Evolutionary conservation across 2,329 filamentous ascomycete species (phyloP), one percentile per base, ranked within the genome.

Genomic region (Periconia sp.): DNA sequence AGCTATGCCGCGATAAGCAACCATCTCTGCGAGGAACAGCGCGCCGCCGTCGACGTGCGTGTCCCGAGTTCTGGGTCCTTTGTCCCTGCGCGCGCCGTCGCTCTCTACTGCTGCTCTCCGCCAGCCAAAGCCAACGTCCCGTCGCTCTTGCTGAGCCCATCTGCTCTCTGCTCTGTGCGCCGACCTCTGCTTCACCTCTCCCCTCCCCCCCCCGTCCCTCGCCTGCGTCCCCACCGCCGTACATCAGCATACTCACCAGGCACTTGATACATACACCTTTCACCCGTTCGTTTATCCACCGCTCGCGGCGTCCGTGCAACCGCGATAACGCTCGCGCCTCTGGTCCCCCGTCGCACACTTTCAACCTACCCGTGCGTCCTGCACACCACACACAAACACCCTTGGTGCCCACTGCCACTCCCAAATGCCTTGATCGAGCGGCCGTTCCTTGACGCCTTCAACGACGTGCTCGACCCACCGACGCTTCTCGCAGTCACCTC

Each of bases 401-500:
- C 53, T 63, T 61, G 56, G 51, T 57, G 42, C 56, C 46, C 57
- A 50, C 56, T 52, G 59, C 54, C 62, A 65, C 59, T 64, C 59
- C 55, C 63, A 50, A 62, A 68, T 68, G 65, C 52, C 59, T 60
- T 66, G 55, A 62, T 54, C 40, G 52, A 57, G 50, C 49, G 43
- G 46, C 45, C 57, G 33, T 56, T n/a, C 30, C 44, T 54, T 52
- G 43, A 61, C 59, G 48, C 53, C 52, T 38, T 51, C 51, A n/a
- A 52, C 56, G 40, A 56, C 54, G 52, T 49, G 48, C 59, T 28
- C 30, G 16, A 46, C 48, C 56, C 39, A 43, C 46, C 46, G 48
- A 56, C 60, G 37, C 55, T 61, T 59, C 35, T 35, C 40, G 45
- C 42, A 44, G 30, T 32, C 44, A 11, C 13, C 6, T 5, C 11